These are phyloP conservation scores for Thelonectria rubi DNA, from an alignment of 2,329 filamentous ascomycete genomes.

Conservation along the genomic window DNA sequence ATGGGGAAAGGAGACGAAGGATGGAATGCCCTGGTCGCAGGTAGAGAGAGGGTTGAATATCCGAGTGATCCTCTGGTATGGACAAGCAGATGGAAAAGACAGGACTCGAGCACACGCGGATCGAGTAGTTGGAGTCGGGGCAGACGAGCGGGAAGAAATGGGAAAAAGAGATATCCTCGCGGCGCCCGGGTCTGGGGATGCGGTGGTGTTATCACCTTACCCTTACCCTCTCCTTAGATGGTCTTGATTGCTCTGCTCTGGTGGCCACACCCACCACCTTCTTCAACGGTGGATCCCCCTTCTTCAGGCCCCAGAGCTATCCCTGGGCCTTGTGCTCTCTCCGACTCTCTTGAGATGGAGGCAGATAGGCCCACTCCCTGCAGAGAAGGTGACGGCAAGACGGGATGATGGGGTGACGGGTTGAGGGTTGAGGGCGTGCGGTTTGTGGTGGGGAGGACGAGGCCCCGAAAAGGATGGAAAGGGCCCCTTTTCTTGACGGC, in stretches of 20 bases:
- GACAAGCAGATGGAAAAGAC: constrained; percentile 6
- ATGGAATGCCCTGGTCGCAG: constrained; percentile 19
- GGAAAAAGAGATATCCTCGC: constrained; percentile 29
- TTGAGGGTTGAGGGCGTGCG: constrained; percentile 30
- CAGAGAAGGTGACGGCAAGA: constrained; percentile 27
- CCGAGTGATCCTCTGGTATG: constrained; percentile 3
- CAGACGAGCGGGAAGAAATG: constrained; percentile 31
- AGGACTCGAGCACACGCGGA: constrained; percentile 12
- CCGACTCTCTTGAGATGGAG: neutral
- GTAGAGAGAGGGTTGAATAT: constrained; percentile 4
- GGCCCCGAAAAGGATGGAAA: neutral
- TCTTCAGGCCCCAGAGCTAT: constrained; percentile 17
- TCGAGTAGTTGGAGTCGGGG: constrained; percentile 25
- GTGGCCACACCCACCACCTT: constrained; percentile 40
- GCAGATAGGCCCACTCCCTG: constrained; percentile 25
- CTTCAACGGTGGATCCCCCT: constrained; percentile 17
- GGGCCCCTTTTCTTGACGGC: constrained; percentile 21
- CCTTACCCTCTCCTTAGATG: constrained; percentile 35
- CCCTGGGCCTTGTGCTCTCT: constrained; percentile 14
- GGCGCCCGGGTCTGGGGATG: constrained; percentile 40
- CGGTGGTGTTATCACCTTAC: constrained; percentile 44
- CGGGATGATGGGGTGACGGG: constrained; percentile 28
- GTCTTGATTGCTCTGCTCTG: constrained; percentile 32
- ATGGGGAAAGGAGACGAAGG: constrained; percentile 11
- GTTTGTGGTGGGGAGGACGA: constrained; percentile 29